phyloP scores from a whole-genome alignment of 106 monocot genomes.

The Iris macrosiphon region DNA sequence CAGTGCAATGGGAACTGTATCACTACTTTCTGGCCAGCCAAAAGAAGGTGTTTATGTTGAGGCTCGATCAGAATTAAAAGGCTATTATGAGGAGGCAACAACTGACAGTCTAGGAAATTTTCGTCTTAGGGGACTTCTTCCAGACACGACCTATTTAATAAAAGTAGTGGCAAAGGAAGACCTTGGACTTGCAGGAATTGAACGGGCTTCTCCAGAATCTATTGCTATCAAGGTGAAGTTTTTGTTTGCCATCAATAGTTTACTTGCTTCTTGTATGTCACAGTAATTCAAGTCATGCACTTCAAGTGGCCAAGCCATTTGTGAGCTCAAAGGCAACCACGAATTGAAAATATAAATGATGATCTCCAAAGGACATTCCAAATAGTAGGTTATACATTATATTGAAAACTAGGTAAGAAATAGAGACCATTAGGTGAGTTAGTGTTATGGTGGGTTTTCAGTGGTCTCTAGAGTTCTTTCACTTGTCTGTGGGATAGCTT shows the following conservation, averaged over 20 bases:
- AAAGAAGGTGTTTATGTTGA: conserved; percentile 77
- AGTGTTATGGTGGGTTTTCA: too few species aligned
- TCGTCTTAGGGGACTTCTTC: conserved; percentile 84
- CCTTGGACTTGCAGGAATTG: conserved; percentile 39
- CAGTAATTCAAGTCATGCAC: too few species aligned
- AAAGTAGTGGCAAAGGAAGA: conserved; percentile 49
- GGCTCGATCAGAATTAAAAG: conserved; percentile 84
- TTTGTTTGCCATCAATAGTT: not conserved
- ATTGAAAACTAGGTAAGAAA: too few species aligned
- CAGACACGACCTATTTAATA: conserved; percentile 63
- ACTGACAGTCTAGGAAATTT: conserved; percentile 70
- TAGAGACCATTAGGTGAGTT: too few species aligned
- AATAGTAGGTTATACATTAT: too few species aligned
- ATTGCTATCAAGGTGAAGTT: conserved; percentile 36
- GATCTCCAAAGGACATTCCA: too few species aligned
- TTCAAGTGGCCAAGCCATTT: too few species aligned
- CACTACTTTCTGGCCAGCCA: conserved; percentile 76
- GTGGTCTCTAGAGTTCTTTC: too few species aligned
- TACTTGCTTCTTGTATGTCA: not conserved
- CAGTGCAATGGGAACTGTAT: conserved; percentile 78
- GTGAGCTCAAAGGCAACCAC: too few species aligned
- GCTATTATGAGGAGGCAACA: conserved; percentile 85
- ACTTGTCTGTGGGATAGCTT: too few species aligned
- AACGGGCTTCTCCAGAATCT: conserved; percentile 76
- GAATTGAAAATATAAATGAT: too few species aligned